Evolutionary conservation across 1,284 basidiomycete species (phyloP).

Genomic region (Microbotryomycetes sp.): DNA sequence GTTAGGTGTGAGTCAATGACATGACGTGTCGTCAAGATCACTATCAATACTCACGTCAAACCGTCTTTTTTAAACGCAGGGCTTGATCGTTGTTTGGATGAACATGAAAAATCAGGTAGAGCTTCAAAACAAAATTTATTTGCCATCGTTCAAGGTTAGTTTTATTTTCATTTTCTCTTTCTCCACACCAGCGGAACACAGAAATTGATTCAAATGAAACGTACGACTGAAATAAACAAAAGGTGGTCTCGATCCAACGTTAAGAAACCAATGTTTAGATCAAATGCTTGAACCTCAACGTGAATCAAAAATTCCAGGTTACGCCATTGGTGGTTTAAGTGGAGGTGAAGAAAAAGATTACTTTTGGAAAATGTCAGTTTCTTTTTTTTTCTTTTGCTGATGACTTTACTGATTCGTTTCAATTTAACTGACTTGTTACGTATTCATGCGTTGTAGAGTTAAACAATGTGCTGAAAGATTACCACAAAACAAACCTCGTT

Average conservation of each 20-base stretch:
- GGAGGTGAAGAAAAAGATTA: conserved; percentile 68
- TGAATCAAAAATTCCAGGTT: conserved; percentile 64
- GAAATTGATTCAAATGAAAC: neutral
- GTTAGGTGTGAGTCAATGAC: conserved; percentile 30
- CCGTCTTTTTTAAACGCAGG: conserved; percentile 40
- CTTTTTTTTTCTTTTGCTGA: conserved; percentile 54
- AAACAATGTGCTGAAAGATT: conserved; percentile 68
- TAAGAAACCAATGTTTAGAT: conserved; percentile 65
- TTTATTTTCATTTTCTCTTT: neutral
- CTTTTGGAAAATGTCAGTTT: conserved; percentile 71
- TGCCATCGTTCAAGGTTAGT: conserved; percentile 69
- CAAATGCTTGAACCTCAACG: conserved; percentile 62
- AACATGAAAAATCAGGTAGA: conserved; percentile 60
- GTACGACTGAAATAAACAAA: neutral
- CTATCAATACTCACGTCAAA: too few species aligned
- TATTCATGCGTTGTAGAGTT: conserved; percentile 50
- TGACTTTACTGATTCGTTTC: conserved; percentile 63
- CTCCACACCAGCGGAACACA: neutral
- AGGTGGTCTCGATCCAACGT: conserved; percentile 56
- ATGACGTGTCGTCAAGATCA: too few species aligned
- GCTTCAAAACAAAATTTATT: conserved; percentile 66
- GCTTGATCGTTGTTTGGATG: conserved; percentile 73
- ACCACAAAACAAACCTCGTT: conserved; percentile 58
- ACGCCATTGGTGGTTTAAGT: conserved; percentile 62
- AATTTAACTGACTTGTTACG: conserved; percentile 53